These are phyloP conservation scores for Ganoderma boninense DNA, from an alignment of 1,284 basidiomycete species.

Conservation along the genomic window DNA sequence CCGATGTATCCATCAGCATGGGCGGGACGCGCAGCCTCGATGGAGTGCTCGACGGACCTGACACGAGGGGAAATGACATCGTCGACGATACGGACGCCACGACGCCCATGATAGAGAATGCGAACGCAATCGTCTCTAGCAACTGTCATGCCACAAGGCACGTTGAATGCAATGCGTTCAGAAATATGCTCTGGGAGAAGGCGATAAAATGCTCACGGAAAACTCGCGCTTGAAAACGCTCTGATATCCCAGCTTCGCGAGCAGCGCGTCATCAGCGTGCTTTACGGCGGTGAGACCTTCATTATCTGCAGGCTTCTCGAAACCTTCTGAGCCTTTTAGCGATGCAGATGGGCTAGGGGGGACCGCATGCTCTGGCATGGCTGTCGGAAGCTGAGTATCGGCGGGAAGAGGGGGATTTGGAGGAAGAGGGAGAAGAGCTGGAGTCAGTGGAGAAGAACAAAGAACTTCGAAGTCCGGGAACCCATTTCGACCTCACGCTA, in stretches of 20 bases:
- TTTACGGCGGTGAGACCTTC: slow-evolving; percentile 37
- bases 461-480: not conserved
- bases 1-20: not conserved
- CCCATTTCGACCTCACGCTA: not conserved
- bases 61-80: slow-evolving; percentile 66
- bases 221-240: slow-evolving; percentile 82
- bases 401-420: slow-evolving; percentile 1
- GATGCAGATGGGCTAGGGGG: not conserved
- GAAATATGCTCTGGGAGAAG: not conserved
- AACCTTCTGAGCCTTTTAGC: not conserved
- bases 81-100: slow-evolving; percentile 75
- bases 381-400: not conserved
- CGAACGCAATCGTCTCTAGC: slow-evolving; percentile 72
- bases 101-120: slow-evolving; percentile 81
- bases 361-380: slow-evolving; percentile 15
- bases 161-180: not conserved
- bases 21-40: not conserved
- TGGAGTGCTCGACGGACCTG: slow-evolving; percentile 50
- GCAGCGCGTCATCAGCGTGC: slow-evolving; percentile 61
- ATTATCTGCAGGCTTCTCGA: slow-evolving; percentile 7
- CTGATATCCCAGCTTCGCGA: slow-evolving; percentile 77
- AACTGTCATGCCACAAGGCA: slow-evolving; percentile 46
- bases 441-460: not conserved
- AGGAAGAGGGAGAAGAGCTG: not conserved
- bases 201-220: slow-evolving; percentile 54